Conservation (phyloP, 768 basidiomycete genomes). For the Leccinum disarticulatum region DNA sequence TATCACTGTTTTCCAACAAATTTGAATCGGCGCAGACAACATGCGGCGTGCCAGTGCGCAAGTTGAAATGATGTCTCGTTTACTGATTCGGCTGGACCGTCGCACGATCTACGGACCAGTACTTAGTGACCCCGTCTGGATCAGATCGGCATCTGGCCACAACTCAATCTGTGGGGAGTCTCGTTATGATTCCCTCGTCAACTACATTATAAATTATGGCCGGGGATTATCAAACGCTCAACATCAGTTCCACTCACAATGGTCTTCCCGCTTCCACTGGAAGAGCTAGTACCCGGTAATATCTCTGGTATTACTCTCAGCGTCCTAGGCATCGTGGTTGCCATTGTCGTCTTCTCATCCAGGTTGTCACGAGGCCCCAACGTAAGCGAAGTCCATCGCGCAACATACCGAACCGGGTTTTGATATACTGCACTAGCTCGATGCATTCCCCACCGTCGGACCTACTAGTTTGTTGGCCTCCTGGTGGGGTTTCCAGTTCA, state of each 20-base stretch:
- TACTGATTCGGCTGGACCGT: too few species aligned
- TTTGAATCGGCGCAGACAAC: too few species aligned
- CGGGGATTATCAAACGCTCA: too few species aligned
- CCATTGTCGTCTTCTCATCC: background rate
- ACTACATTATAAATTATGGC: too few species aligned
- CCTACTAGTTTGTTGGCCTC: conserved; percentile 4
- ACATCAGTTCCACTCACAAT: background rate
- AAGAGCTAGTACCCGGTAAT: background rate
- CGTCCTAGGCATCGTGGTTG: background rate
- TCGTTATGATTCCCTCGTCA: too few species aligned
- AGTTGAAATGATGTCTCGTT: too few species aligned
- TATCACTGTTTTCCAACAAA: too few species aligned
- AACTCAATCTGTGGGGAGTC: too few species aligned
- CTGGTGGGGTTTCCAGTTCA: background rate
- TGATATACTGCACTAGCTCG: conserved; percentile 14
- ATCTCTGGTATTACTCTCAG: background rate
- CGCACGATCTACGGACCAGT: too few species aligned
- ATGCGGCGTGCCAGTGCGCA: too few species aligned
- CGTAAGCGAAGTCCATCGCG: background rate
- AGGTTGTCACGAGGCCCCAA: background rate
- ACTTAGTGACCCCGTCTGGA: too few species aligned
- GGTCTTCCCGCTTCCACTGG: background rate
- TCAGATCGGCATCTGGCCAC: too few species aligned
- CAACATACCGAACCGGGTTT: background rate
- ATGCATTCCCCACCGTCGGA: conserved; percentile 32